Conservation (phyloP, 345 rosid genomes). For the Sonneratia caseolaris region DNA sequence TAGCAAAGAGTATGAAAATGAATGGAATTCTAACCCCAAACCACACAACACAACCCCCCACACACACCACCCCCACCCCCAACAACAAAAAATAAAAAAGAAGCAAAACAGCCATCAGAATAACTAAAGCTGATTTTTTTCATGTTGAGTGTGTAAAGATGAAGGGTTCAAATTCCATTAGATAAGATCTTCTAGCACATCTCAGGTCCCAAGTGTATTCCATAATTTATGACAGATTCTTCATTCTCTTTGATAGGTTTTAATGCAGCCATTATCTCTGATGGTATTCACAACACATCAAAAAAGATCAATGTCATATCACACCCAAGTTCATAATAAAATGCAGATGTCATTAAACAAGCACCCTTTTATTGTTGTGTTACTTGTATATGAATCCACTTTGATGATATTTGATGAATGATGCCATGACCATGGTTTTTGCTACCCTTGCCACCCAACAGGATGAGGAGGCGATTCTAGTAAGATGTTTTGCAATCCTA, state of each 20-base stretch:
- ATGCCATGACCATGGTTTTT: too few species aligned
- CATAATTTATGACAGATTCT: constrained; percentile 88
- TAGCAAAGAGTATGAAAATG: constrained; percentile 10
- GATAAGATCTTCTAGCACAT: constrained; percentile 93
- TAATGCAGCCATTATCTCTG: constrained; percentile 73
- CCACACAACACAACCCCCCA: too few species aligned
- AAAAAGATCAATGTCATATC: background rate
- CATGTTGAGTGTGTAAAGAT: constrained; percentile 88
- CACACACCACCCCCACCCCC: too few species aligned
- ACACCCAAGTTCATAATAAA: background rate
- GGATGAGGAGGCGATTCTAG: too few species aligned
- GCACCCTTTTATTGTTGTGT: too few species aligned
- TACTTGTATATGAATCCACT: too few species aligned
- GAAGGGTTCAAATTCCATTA: constrained; percentile 77
- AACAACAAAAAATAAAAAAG: background rate
- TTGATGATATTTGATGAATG: too few species aligned
- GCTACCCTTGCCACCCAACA: too few species aligned
- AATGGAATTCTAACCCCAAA: background rate
- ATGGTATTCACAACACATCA: constrained; percentile 50
- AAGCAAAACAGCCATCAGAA: constrained; percentile 47
- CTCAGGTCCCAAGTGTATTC: constrained; percentile 92
- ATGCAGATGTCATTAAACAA: background rate
- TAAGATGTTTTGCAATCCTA: too few species aligned
- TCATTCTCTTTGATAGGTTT: constrained; percentile 97
- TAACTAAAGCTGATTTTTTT: constrained; percentile 87